Base-by-base conservation (phyloP, 176 grass and related monocot genomes). In the Musa acuminata region DNA sequence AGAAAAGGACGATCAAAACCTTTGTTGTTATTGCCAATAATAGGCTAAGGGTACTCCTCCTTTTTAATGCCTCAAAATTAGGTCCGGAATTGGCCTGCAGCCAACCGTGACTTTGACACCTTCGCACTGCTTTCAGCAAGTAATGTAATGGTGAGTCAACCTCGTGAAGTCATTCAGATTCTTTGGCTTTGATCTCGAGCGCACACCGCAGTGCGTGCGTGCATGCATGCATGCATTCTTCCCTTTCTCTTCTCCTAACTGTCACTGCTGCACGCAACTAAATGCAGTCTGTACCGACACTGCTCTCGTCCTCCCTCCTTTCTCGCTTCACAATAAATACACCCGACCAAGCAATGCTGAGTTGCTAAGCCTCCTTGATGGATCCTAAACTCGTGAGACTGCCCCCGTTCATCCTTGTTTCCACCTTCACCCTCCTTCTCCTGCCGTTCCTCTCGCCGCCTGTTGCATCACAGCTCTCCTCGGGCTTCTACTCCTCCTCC, bases 401-500 rank as follows among this genome's bases (percentile, higher is more conserved):
- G 16, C 16, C 49, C 20, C 67, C n/a, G 0, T 0, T 8, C 35
- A 50, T 70, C 48, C 67, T 9, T n/a, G 2, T 70, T 70, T 70
- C 48, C 48, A 20, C 9, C 29, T 70, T 55, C 72, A 20, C 8
- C 17, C 51, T 52, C 69, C 0, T 23, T 13, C 22, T 74, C 0
- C 13, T 79, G 27, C 11, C 63, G 19, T 14, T 87, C 51, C 23
- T 83, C 49, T 77, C 69, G 8, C 59, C 76, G 26, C 62, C 64
- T 83, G 24, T 67, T 49, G 16, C 72, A 2, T 23, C 72, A n/a
- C 71, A 87, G 8, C 90, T 98, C 63, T 93, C 87, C 8, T 74
- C 82, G 2, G 77, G 78, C 55, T 98, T 89, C 86, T 98, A 98
- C 79, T 60, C 94, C 9, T 8, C 75, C 11, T 87, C 94, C 11